These are phyloP conservation scores for Fomitopsis palustris DNA, from an alignment of 1,284 basidiomycete species.

Conservation along the genomic window DNA sequence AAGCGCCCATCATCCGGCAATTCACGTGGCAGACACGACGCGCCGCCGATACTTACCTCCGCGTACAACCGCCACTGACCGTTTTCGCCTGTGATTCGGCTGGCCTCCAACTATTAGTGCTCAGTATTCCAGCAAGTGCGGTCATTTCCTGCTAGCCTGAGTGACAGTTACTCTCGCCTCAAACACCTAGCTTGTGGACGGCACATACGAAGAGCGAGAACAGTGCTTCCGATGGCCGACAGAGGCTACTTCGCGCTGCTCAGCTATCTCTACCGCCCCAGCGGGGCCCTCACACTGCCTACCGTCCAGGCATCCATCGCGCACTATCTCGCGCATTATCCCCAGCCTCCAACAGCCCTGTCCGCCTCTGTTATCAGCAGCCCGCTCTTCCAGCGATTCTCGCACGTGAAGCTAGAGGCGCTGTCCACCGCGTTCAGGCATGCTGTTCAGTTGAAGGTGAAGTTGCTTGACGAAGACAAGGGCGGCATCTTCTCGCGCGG, in stretches of 20 bases:
- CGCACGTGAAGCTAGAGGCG: constrained; percentile 45
- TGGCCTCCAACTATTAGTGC: too few relatives aligned
- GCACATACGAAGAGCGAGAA: background rate
- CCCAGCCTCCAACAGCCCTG: constrained; percentile 58
- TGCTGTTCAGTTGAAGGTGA: constrained; percentile 55
- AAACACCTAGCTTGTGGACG: background rate
- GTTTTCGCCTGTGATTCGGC: too few relatives aligned
- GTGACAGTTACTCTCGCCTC: background rate
- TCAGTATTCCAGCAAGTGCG: too few relatives aligned
- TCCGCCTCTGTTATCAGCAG: constrained; percentile 63
- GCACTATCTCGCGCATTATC: constrained; percentile 55
- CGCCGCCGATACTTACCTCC: background rate
- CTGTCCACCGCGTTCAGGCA: constrained; percentile 59
- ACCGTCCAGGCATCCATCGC: constrained; percentile 59
- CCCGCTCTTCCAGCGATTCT: constrained; percentile 45
- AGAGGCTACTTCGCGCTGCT: constrained; percentile 52
- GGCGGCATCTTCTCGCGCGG: constrained; percentile 42
- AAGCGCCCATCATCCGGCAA: background rate
- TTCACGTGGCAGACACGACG: background rate
- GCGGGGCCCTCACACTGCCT: constrained; percentile 42
- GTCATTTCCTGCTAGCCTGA: background rate
- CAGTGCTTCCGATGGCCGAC: constrained; percentile 20
- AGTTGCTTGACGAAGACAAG: constrained; percentile 34
- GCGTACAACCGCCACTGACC: too few relatives aligned
- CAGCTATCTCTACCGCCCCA: constrained; percentile 50